Base-by-base conservation (phyloP, 2,329 filamentous ascomycete genomes). In the Tolypocladium capitatum region DNA sequence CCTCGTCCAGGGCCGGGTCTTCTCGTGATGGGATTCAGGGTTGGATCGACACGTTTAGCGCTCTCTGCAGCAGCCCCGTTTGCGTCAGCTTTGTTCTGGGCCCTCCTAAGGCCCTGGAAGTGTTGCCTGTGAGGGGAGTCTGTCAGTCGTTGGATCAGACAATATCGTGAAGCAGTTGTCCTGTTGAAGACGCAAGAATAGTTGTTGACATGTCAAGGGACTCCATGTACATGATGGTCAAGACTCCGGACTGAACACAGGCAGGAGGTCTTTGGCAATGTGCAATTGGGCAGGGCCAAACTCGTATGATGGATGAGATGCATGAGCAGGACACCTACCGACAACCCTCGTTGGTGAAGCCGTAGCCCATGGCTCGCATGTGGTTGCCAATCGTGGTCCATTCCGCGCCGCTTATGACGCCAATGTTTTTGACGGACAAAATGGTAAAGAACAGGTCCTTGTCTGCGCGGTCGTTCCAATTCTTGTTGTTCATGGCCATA, bases 401-500 rank as follows among this genome's bases (percentile, higher is more conserved):
- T 76, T 81, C 77, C 16, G 68, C 64, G 49, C 75, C 76, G 61
- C 75, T 80, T 61, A 81, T 80, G 58, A 80, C 70, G 52, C 76
- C 77, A 55, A 81, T 78, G 59, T 79, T 77, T 64, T 81, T 81
- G 44, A 79, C 73, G 4, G 73, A 76, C 35, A 80, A 63, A 50
- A 81, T 80, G 46, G 76, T 78, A 57, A 80, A 80, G 66, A 80
- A 80, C 43, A 81, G 66, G 58, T 81, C 77, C 58, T 77, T 78
- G 56, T 81, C 76, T 51, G 77, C 77, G 49, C 75, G 69, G 55
- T 80, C 76, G 56, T 73, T 76, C 76, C 75, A 80, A 59, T 76
- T 77, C 65, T 78, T 80, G 62, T 68, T 76, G 64, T 76, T 78
- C 58, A 64, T 70, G 56, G 53, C 53, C 54, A 51, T 45, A 9